Base-by-base conservation (phyloP, 306 rosid genomes). In the Biancaea sappan region DNA sequence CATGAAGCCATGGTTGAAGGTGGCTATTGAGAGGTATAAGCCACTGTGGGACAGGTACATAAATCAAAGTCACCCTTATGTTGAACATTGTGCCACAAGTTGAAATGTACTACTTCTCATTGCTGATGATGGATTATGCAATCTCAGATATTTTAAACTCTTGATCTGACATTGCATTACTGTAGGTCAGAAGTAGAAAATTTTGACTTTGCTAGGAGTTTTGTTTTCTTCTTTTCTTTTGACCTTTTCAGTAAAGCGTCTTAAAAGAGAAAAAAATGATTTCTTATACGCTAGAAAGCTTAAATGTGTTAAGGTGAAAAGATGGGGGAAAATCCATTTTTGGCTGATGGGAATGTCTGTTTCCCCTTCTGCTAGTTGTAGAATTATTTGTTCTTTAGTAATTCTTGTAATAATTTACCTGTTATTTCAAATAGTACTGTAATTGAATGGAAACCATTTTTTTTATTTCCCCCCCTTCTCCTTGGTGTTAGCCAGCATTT, bases 1-100 rank as follows among this genome's bases (percentile, higher is more conserved):
- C 80, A 95, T 95, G 98, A 95, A 95, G 83, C 99, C 99, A 19
- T 95, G 99, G 99, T 86, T 92, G 75, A 92, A 88, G 91, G 79
- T 92, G 83, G 99, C 84, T 53, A 92, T 92, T 52, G 85, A 88
- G 72, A 88, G 97, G 86, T 95, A 92, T 76, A 92, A 82, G 88
- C 92, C 89, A 61, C 70, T 95, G 15, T 95, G 99, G 99, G 89
- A 87, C 79, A 85, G 86, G 83, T 92, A 95, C 81, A 82, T 95
- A 79, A 90, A 95, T 80, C 94, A 76, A 76, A 87, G 87, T 85
- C 97, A 92, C 76, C 88, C 92, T 44, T 80, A 84, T 83, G 87
- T 95, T 76, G 87, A 79, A 86, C 84, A 86, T 85, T 95, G 99
- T 84, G 83, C 75, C 61, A 80, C 89, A 77, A 90, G 86, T 83